phyloP scores from a whole-genome alignment of 129 eudicot genomes.

The Lonicera japonica region DNA sequence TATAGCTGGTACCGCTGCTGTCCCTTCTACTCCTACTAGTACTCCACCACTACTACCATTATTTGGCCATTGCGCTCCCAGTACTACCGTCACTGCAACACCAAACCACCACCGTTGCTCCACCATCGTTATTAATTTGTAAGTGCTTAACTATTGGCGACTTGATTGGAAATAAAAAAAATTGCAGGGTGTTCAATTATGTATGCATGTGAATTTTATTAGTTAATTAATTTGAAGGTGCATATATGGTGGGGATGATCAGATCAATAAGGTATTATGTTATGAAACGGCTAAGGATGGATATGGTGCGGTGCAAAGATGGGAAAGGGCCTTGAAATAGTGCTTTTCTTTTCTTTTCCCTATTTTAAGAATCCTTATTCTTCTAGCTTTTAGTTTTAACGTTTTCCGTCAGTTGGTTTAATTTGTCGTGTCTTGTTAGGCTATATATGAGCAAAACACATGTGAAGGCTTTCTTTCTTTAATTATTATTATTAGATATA shows the following conservation, averaged over 20 bases:
- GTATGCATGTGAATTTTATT: neutral
- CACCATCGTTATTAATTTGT: neutral
- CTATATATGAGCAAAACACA: neutral
- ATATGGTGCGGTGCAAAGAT: neutral
- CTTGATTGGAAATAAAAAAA: neutral
- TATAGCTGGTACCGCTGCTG: conserved; percentile 56
- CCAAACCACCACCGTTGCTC: conserved; percentile 17
- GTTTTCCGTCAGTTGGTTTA: too few relatives aligned
- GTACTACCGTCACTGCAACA: conserved; percentile 12
- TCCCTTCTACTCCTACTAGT: conserved; percentile 13
- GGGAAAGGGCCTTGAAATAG: conserved; percentile 2
- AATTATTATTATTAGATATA: too few relatives aligned
- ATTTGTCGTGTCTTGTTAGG: neutral
- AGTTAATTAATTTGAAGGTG: neutral
- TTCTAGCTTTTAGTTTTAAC: neutral
- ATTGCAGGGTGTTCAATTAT: too few relatives aligned
- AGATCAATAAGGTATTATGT: neutral
- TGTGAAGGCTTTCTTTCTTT: conserved; percentile 10
- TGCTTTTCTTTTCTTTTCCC: conserved; percentile 7
- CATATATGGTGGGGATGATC: conserved; percentile 4
- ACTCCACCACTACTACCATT: neutral
- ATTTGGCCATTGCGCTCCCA: conserved; percentile 9
- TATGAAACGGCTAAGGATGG: conserved; percentile 11
- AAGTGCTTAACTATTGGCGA: neutral
- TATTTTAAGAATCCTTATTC: neutral